Percentiles rank a stretch among this genome's conserved stretches.
Conservation (phyloP, 2,329 filamentous ascomycete species). For the Bertia moriformis region DNA sequence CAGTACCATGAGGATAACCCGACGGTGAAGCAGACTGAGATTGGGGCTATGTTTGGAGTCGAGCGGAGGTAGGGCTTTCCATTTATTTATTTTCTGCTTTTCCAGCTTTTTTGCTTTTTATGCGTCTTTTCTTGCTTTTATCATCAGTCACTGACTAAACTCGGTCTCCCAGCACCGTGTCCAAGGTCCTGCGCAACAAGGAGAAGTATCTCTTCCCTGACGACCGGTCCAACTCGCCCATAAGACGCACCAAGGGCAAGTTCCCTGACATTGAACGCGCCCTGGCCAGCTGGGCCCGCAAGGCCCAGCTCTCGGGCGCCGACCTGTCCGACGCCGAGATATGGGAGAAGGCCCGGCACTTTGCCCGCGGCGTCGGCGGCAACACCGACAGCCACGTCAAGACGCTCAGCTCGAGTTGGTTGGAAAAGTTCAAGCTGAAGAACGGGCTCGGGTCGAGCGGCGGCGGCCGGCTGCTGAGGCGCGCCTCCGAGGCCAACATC, state of each 20-base stretch:
- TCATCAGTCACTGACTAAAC: constrained; percentile 14
- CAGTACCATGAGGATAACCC: constrained; percentile 84
- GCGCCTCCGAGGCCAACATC: constrained; percentile 57
- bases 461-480: constrained; percentile 32
- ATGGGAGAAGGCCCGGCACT: constrained; percentile 68
- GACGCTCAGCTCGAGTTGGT: constrained; percentile 62
- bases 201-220: constrained; percentile 82
- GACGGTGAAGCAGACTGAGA: constrained; percentile 84
- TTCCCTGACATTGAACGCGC: constrained; percentile 84
- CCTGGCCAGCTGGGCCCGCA: constrained; percentile 72
- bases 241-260: constrained; percentile 73
- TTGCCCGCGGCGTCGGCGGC: constrained; percentile 55
- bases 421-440: constrained; percentile 92
- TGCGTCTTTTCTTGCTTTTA: constrained; percentile 5
- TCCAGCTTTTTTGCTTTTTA: constrained; percentile 1
- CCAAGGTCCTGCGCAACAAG: constrained; percentile 85
- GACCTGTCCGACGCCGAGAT: constrained; percentile 69
- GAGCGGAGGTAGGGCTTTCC: constrained; percentile 68
- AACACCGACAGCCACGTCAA: constrained; percentile 59
- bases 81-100: too few relatives aligned
- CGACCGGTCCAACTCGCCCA: constrained; percentile 64
- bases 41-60: constrained; percentile 87
- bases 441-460: constrained; percentile 41
- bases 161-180: constrained; percentile 72
- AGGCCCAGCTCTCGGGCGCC: constrained; percentile 63